Conservation (phyloP, 345 rosid genomes). For the Ceriops decandra region DNA sequence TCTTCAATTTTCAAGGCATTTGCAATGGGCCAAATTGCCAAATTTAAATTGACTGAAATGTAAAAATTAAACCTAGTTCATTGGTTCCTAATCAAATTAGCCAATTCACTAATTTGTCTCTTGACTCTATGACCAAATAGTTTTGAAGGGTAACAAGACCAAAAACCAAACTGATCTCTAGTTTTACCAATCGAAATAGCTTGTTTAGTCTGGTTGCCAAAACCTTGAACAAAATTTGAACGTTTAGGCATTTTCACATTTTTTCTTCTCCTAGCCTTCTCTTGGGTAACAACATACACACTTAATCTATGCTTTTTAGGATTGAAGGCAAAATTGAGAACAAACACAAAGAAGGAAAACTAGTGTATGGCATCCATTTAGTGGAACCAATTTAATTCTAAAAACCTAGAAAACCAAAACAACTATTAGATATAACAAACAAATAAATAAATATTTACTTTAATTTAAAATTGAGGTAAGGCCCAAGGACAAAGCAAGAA, state of each 20-base stretch:
- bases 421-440: background rate
- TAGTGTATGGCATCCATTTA: background rate
- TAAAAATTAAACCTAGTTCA: too few species aligned
- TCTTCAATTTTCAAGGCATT: too few species aligned
- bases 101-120: too few species aligned
- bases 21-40: too few species aligned
- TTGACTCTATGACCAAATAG: too few species aligned
- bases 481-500: slow-evolving; percentile 70
- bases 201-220: too few species aligned
- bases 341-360: background rate
- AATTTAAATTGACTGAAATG: too few species aligned
- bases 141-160: too few species aligned
- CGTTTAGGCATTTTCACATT: background rate
- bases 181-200: too few species aligned
- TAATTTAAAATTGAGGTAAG: slow-evolving; percentile 62
- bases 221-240: background rate
- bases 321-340: background rate
- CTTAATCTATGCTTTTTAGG: too few species aligned
- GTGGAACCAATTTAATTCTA: background rate
- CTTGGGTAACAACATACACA: background rate
- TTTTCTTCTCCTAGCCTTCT: background rate
- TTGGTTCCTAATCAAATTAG: too few species aligned
- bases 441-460: slow-evolving; percentile 37
- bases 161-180: too few species aligned
- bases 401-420: background rate